Evolutionary conservation across 2,329 filamentous ascomycete genomes (phyloP).

Genomic region (Pseudogymnoascus sp.): DNA sequence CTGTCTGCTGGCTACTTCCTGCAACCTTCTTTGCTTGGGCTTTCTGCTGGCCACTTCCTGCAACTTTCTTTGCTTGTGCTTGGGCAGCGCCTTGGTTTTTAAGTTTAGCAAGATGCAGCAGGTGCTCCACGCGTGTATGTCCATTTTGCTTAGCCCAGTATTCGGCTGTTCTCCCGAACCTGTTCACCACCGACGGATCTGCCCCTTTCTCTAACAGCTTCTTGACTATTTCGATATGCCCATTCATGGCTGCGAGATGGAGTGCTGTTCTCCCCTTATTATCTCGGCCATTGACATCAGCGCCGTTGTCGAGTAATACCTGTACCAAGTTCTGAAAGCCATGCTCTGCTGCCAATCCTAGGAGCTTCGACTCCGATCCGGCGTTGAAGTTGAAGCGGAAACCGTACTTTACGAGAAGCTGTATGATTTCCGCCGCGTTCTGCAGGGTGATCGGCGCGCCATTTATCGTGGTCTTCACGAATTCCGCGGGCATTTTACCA

Average conservation of each 20-base stretch:
- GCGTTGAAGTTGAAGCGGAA: background rate
- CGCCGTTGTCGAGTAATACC: background rate
- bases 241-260: background rate
- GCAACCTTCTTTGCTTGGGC: background rate
- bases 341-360: background rate
- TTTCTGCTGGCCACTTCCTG: background rate
- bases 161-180: background rate
- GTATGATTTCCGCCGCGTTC: background rate
- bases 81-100: background rate
- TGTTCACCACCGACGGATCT: background rate
- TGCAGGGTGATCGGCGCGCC: background rate
- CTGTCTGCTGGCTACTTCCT: background rate
- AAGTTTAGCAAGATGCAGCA: background rate
- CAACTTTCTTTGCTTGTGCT: background rate
- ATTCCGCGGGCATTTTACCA: background rate
- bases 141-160: background rate
- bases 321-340: background rate
- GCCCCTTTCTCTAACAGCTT: background rate
- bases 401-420: background rate
- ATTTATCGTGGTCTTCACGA: background rate
- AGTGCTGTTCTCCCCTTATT: background rate
- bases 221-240: background rate
- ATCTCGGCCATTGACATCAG: background rate
- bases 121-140: background rate
- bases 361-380: background rate